phyloP scores from a whole-genome alignment of 257 asterid species.

The Solanum medicagineum region DNA sequence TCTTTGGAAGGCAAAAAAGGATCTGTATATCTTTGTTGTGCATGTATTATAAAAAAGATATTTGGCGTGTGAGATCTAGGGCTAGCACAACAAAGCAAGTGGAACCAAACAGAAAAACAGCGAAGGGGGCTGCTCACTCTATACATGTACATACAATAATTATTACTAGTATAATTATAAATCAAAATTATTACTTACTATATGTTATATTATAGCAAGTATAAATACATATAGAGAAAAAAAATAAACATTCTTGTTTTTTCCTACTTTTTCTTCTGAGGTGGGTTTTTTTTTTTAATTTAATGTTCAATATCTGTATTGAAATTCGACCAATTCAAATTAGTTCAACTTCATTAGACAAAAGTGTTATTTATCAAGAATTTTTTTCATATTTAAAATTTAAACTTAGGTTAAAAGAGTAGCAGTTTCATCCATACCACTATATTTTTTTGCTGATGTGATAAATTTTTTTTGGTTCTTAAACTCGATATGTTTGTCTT shows the following conservation, averaged over 20 bases:
- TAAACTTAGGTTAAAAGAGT: too few species aligned
- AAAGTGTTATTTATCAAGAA: too few species aligned
- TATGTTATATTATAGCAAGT: neutral
- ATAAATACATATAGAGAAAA: neutral
- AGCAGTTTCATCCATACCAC: too few species aligned
- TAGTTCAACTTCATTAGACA: too few species aligned
- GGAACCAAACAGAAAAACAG: slow-evolving; percentile 1
- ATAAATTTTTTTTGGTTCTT: neutral
- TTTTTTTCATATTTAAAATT: too few species aligned
- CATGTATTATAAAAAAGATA: neutral
- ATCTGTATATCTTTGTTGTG: neutral
- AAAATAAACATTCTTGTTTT: neutral
- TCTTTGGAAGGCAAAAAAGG: neutral
- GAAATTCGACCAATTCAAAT: too few species aligned
- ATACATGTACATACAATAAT: neutral
- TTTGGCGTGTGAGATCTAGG: slow-evolving; percentile 1
- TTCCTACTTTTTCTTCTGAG: neutral
- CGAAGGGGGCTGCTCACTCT: neutral
- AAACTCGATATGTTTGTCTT: fast-evolving
- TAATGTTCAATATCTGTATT: too few species aligned
- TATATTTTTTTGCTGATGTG: neutral
- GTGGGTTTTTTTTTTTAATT: neutral
- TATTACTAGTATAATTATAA: neutral
- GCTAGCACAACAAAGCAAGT: neutral
- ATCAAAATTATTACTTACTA: neutral